phyloP scores from a whole-genome alignment of 2,329 filamentous ascomycete species.

The Cryphonectria radicalis region DNA sequence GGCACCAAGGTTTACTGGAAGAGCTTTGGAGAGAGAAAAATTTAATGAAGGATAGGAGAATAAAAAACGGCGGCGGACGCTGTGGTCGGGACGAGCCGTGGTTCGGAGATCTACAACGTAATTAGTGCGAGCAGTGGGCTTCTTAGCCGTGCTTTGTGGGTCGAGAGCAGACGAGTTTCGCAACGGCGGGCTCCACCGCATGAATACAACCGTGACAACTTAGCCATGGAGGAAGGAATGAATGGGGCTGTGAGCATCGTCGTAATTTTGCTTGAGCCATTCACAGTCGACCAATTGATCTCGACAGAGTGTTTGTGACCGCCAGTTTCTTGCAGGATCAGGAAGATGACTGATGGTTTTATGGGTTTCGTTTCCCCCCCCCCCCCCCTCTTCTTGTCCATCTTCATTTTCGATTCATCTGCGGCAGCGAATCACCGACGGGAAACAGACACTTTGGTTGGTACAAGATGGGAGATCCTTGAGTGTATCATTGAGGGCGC shows the following conservation, averaged over 20 bases:
- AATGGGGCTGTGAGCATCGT: background rate
- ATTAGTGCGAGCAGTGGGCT: background rate
- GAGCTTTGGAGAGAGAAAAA: no score
- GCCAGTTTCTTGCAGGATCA: background rate
- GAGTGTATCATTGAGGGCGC: background rate
- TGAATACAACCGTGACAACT: background rate
- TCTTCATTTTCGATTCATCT: background rate
- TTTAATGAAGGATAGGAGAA: no score
- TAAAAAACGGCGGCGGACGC: background rate
- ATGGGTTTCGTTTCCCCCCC: background rate
- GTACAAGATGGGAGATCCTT: background rate
- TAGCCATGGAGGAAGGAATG: background rate
- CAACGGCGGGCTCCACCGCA: background rate
- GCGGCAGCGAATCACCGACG: background rate
- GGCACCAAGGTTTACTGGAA: no score
- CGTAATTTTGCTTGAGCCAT: background rate
- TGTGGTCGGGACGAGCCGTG: background rate
- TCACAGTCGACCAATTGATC: background rate
- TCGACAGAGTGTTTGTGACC: background rate
- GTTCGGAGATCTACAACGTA: background rate
- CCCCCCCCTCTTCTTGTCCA: background rate
- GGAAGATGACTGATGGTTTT: background rate
- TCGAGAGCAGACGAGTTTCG: background rate
- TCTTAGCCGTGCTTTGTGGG: background rate
- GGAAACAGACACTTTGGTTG: background rate